Evolutionary conservation across 768 basidiomycete species (phyloP).

Genomic region (Lactifluus pinguis): DNA sequence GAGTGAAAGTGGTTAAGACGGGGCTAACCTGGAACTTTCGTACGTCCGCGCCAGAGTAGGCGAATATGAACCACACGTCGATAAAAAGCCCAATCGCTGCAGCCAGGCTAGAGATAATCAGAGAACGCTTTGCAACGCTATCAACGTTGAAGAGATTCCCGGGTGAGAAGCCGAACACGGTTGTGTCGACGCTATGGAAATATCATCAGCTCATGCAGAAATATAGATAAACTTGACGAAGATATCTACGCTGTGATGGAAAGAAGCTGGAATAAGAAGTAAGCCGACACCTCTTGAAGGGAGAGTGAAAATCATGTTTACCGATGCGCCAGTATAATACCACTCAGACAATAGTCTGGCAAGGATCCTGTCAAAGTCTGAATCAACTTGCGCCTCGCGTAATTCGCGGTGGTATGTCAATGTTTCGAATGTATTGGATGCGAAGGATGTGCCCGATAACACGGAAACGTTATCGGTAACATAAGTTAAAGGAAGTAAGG

Average conservation of each 20-base stretch:
- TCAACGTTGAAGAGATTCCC: conserved; percentile 44
- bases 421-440: conserved; percentile 35
- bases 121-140: conserved; percentile 37
- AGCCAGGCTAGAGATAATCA: conserved; percentile 29
- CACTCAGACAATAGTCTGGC: conserved; percentile 44
- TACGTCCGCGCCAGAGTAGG: conserved; percentile 46
- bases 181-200: conserved; percentile 34
- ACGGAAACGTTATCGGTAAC: conserved; percentile 31
- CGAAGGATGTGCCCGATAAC: conserved; percentile 22
- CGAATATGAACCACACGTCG: conserved; percentile 57
- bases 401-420: conserved; percentile 54
- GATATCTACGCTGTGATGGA: conserved; percentile 47
- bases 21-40: conserved; percentile 46
- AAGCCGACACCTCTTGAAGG: conserved; percentile 33
- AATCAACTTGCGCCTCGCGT: conserved; percentile 36
- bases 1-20: background rate
- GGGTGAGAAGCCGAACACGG: conserved; percentile 51
- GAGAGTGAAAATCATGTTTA: background rate
- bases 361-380: conserved; percentile 44
- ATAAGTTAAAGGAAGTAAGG: conserved; percentile 9
- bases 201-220: background rate
- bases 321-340: background rate
- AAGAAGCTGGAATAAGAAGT: conserved; percentile 36
- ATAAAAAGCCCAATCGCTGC: conserved; percentile 51
- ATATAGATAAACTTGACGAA: background rate